phyloP scores from a whole-genome alignment of 176 grass and related monocot species.

The Olyra latifolia region DNA sequence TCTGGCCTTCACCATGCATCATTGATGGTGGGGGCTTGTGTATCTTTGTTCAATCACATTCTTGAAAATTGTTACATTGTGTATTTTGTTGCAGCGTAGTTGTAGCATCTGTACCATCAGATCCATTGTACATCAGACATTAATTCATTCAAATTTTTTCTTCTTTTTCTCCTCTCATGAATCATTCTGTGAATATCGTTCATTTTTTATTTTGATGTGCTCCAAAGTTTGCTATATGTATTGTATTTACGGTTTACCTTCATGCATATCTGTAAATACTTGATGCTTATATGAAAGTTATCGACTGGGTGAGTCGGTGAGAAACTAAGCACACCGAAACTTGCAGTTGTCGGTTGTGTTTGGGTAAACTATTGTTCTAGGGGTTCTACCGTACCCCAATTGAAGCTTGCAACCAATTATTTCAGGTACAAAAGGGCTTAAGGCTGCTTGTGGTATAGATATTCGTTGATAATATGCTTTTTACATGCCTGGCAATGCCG shows the following conservation, averaged over 20 bases:
- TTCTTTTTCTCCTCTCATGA: background rate
- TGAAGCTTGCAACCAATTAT: background rate
- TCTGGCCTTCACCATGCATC: slow-evolving; percentile 29
- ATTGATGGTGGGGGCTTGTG: slow-evolving; percentile 31
- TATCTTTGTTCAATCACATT: slow-evolving; percentile 67
- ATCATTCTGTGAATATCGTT: background rate
- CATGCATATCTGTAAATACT: background rate
- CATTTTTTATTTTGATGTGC: background rate
- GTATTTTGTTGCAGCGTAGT: slow-evolving; percentile 57
- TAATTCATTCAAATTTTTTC: slow-evolving; percentile 77
- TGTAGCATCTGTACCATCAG: slow-evolving; percentile 59
- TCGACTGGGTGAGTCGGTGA: no score
- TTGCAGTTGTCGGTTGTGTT: background rate
- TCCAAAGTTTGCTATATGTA: background rate
- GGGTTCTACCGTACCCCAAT: background rate
- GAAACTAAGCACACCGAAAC: background rate
- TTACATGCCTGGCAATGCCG: background rate
- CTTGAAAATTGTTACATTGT: slow-evolving; percentile 52
- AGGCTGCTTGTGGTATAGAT: background rate
- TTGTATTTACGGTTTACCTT: background rate
- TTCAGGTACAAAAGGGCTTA: background rate
- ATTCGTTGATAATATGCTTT: background rate
- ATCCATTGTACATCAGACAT: slow-evolving; percentile 70
- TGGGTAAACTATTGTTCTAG: background rate
- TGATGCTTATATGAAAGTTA: no score